Evolutionary conservation across 495 filamentous ascomycete genomes (phyloP), one percentile per base, ranked within the genome.

Genomic region (Xylaria telfairii): DNA sequence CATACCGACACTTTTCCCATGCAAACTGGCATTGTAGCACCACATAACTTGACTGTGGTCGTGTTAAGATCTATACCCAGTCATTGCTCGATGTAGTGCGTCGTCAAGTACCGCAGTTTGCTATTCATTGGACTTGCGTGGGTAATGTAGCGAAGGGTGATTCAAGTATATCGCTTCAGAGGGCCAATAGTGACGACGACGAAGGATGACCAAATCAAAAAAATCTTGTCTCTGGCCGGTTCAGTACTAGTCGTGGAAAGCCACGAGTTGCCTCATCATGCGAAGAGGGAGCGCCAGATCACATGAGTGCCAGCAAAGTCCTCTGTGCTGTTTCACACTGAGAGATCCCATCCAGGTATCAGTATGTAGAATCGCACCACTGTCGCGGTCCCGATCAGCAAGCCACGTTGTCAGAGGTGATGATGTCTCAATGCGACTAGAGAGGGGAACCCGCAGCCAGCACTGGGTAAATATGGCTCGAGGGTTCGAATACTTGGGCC

Each of bases 321-420:
- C 56, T 62, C 67, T 69, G 67, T 69, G 67, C 67, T 69, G 67
- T 69, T 69, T 30, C 60, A 63, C 57, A 42, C 32, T 32, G 53
- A 53, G 47, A 26, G 34, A 54, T 66, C 47, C 42, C 59, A 21
- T 17, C 28, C 57, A 63, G 8, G 57, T 49, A 37, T 69, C 21
- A 42, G 34, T 51, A 19, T 10, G 13, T 37, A 30, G 41, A 42
- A 56, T 65, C 61, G 37, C 68, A 34, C 63, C 47, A 47, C 63
- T 32, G 19, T 32, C 41, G 30, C 53, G 65, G 70, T 72, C 75
- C 73, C 73, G 73, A 72, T 70, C 71, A 74, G 72, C 75, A 77
- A 77, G 76, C 76, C 76, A 78, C 76, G 74, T 78, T 73, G 76
- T 75, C 72, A 75, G 71, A 72, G 68, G 71, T 51, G 68, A 71